Percentiles rank a stretch among this genome's conserved stretches.
Conservation (phyloP, 2,329 filamentous ascomycete species). For the Calonectria pseudoturangicola region DNA sequence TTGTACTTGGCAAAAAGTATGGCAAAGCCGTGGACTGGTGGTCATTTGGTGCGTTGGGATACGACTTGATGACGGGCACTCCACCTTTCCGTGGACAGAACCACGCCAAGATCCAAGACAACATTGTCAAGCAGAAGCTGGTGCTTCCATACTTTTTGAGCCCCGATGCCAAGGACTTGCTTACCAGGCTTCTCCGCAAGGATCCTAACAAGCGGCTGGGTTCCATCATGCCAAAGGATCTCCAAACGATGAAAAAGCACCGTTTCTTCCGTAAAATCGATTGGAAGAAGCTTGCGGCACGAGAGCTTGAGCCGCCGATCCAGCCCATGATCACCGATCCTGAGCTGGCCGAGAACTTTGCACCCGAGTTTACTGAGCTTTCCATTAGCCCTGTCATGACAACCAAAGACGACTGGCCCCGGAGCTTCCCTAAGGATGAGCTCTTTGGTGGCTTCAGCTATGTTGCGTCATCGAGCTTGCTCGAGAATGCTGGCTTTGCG, state of each 20-base stretch:
- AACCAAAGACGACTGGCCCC: slow-evolving; percentile 64
- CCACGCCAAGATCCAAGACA: slow-evolving; percentile 95
- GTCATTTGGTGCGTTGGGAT: slow-evolving; percentile 95
- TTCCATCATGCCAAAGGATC: slow-evolving; percentile 90
- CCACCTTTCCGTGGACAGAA: slow-evolving; percentile 95
- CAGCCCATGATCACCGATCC: slow-evolving; percentile 96
- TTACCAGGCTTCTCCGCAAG: slow-evolving; percentile 92
- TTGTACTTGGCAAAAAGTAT: slow-evolving; percentile 91
- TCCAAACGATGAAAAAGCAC: slow-evolving; percentile 90
- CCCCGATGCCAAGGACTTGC: slow-evolving; percentile 93
- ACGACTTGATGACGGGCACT: slow-evolving; percentile 92
- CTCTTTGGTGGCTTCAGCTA: slow-evolving; percentile 80
- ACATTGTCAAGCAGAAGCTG: slow-evolving; percentile 95
- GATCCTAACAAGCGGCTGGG: slow-evolving; percentile 94
- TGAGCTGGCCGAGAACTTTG: slow-evolving; percentile 97
- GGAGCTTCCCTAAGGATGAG: slow-evolving; percentile 69
- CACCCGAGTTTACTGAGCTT: slow-evolving; percentile 91
- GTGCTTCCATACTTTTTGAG: slow-evolving; percentile 92
- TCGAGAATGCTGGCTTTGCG: slow-evolving; percentile 69
- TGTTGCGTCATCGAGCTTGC: slow-evolving; percentile 74
- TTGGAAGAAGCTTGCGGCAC: slow-evolving; percentile 89
- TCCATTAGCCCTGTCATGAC: slow-evolving; percentile 83
- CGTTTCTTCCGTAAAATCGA: slow-evolving; percentile 98
- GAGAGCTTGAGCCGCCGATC: slow-evolving; percentile 92
- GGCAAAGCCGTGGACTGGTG: slow-evolving; percentile 98